Base-by-base conservation (phyloP, 2,329 filamentous ascomycete species). In the Thielaviopsis euricoi region DNA sequence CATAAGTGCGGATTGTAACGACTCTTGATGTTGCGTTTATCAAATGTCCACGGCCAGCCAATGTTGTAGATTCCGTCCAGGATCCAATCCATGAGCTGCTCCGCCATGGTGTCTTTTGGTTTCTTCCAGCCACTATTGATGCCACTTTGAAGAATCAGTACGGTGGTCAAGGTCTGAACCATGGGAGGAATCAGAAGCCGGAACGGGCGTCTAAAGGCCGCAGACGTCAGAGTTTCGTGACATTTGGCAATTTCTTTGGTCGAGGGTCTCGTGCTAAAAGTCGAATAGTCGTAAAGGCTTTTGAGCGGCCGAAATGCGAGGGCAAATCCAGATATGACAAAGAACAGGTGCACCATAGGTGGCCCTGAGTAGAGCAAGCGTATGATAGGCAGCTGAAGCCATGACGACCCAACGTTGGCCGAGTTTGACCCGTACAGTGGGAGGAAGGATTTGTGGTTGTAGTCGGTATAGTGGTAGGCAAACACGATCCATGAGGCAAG, bases 261-360 rank as follows among this genome's bases (percentile, higher is more conserved):
- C 68, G 21, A 71, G 72, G 13, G 80, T 68, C 2, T 74, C 75
- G 64, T 76, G 77, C 21, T 75, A 74, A 1, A 74, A 75, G 29
- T 77, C 46, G 63, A 63, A n/a, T 68, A 67, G 57, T 62, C 67
- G 50, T 72, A 71, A 23, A 70, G 66, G 51, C 77, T 68, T 61
- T 73, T 75, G 15, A 80, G 63, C 1, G 76, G 75, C 49, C 72
- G 72, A 59, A 81, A 74, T 26, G 75, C 76, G 12, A 83, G 70
- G 2, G 78, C 80, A 66, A 81, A 82, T 22, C 80, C 80, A 0
- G 78, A 80, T 50, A 82, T 77, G 63, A 82, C 74, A 64, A 81
- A 82, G 70, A 83, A 83, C 62, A 81, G 67, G 66, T 74, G 77
- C 43, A 82, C 79, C 63, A 77, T 78, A 0, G 77, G 73, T 3